These are phyloP conservation scores for Podospora appendiculata DNA, from an alignment of 495 filamentous ascomycete species.

Conservation along the genomic window DNA sequence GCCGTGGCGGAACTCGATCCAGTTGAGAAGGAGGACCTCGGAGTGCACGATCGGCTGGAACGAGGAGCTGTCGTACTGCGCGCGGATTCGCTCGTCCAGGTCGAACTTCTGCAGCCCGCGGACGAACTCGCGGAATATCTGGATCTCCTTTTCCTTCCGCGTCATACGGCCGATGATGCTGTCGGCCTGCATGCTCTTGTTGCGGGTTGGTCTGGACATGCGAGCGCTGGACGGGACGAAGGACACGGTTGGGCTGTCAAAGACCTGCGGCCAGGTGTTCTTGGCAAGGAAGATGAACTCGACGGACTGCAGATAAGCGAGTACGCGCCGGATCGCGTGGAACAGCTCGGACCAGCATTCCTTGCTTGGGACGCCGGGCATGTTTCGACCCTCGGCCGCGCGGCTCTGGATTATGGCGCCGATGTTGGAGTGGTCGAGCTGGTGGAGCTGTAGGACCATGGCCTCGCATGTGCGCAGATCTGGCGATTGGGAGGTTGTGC, in stretches of 20 bases:
- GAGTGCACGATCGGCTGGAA: constrained; percentile 8
- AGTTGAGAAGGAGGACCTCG: constrained; percentile 6
- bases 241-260: not conserved
- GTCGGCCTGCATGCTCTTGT: not conserved
- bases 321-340: not conserved
- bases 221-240: not conserved
- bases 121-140: not conserved
- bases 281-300: not conserved
- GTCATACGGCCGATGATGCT: constrained; percentile 6
- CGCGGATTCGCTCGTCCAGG: not conserved
- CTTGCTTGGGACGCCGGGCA: not conserved
- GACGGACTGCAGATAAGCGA: not conserved
- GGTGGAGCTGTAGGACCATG: not conserved
- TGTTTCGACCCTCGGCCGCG: not conserved
- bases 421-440: not conserved
- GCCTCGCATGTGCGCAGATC: not conserved
- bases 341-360: not conserved
- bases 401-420: not conserved
- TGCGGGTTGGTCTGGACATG: not conserved
- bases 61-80: not conserved
- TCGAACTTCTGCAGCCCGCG: not conserved
- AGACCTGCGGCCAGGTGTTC: not conserved
- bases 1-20: not conserved
- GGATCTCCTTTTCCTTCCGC: not conserved
- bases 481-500: not conserved